Conservation (phyloP, 1,284 basidiomycete genomes). For the Ustilago shanxiensis region DNA sequence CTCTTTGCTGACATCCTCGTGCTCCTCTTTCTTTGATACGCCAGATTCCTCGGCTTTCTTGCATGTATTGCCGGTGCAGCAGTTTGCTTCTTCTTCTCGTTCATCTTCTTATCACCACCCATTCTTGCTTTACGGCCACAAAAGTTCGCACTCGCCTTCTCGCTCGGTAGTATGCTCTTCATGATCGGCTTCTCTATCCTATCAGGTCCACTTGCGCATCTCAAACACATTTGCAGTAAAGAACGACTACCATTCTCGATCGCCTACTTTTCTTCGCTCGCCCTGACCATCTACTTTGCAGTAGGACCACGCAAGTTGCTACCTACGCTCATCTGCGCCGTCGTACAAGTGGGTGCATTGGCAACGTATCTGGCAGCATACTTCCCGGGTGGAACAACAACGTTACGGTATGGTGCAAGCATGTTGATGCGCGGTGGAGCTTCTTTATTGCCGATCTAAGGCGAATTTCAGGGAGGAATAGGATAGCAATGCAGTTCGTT, state of each 20-base stretch:
- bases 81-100: conserved; percentile 94
- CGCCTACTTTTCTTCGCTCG: conserved; percentile 64
- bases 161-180: conserved; percentile 66
- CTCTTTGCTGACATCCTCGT: background rate
- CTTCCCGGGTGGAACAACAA: conserved; percentile 67
- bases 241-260: conserved; percentile 76
- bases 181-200: conserved; percentile 68
- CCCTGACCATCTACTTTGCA: conserved; percentile 68
- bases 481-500: background rate
- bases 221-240: conserved; percentile 68
- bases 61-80: conserved; percentile 89
- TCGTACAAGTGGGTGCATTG: conserved; percentile 63
- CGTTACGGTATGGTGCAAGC: conserved; percentile 64
- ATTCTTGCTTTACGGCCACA: conserved; percentile 72
- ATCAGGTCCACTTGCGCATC: conserved; percentile 65
- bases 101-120: conserved; percentile 84
- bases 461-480: background rate
- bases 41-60: conserved; percentile 85
- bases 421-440: conserved; percentile 62
- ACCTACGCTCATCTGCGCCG: conserved; percentile 60
- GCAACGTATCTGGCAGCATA: conserved; percentile 66
- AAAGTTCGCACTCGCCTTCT: conserved; percentile 68
- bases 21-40: background rate
- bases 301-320: conserved; percentile 64
- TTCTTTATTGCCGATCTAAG: conserved; percentile 61